Conservation (phyloP, 73 alveolate species). For the Paramecium primaurelia region DNA sequence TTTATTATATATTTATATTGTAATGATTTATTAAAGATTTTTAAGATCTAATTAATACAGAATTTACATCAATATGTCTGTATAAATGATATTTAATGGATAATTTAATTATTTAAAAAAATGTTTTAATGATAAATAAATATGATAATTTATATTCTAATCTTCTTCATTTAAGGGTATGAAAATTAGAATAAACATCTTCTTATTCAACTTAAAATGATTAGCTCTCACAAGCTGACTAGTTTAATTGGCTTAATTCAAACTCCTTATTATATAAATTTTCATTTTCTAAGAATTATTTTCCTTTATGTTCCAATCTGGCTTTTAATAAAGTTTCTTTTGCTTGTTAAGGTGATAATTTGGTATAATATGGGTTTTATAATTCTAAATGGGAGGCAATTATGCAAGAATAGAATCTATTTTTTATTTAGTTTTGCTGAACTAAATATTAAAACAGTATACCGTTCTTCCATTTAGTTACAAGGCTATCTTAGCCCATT, state of each 20-base stretch:
- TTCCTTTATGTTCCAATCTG: neutral
- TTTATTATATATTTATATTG: too few species aligned
- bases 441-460: neutral
- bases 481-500: neutral
- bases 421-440: conserved; percentile 42
- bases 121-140: too few species aligned
- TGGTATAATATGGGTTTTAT: neutral
- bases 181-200: neutral
- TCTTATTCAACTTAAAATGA: neutral
- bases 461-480: conserved; percentile 25
- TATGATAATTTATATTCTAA: neutral
- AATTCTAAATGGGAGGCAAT: neutral
- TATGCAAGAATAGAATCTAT: conserved; percentile 42
- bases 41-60: too few species aligned
- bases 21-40: too few species aligned
- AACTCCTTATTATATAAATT: neutral
- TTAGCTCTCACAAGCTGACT: neutral
- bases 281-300: neutral
- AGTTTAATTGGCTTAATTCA: neutral
- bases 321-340: neutral
- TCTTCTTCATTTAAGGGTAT: neutral
- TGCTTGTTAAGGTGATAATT: neutral
- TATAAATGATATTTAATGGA: too few species aligned
- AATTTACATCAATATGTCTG: too few species aligned
- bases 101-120: too few species aligned